A percentile compares a stretch with the other conserved stretches of the same genome.
Evolutionary conservation across 306 rosid genomes (phyloP).

Genomic region (Morella rubra): DNA sequence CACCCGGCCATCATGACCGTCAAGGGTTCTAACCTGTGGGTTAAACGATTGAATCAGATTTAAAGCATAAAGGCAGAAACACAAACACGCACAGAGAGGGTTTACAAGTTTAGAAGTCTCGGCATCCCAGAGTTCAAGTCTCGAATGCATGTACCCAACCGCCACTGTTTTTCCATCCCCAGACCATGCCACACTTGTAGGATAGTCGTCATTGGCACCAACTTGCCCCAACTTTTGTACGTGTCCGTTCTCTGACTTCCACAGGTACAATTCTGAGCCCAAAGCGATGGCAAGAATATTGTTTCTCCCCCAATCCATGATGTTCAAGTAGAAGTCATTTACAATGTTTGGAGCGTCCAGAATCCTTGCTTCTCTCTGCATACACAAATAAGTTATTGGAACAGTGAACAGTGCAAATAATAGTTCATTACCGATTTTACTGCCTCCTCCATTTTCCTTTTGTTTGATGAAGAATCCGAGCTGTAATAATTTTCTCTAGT

Average conservation of each 20-base stretch:
- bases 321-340: constrained; percentile 65
- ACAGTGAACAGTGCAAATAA: constrained; percentile 1
- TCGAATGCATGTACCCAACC: constrained; percentile 53
- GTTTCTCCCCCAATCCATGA: constrained; percentile 75
- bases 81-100: not conserved
- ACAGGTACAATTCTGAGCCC: constrained; percentile 58
- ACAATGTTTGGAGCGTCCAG: constrained; percentile 67
- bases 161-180: constrained; percentile 45
- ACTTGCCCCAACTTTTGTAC: constrained; percentile 44
- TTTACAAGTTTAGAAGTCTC: constrained; percentile 61
- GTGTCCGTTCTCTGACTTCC: constrained; percentile 47
- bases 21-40: constrained; percentile 50
- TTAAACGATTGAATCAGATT: constrained; percentile 20
- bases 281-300: constrained; percentile 58
- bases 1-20: constrained; percentile 57
- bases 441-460: no score
- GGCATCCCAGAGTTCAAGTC: constrained; percentile 65
- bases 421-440: not conserved
- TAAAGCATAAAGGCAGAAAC: not conserved
- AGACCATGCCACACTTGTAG: constrained; percentile 70
- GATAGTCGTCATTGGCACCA: constrained; percentile 38
- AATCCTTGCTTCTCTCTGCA: constrained; percentile 57
- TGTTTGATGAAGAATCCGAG: no score
- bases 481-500: no score
- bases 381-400: constrained; percentile 11